phyloP scores from a whole-genome alignment of 1,139 yeast genomes.

The Suhomyces bokatorum region DNA sequence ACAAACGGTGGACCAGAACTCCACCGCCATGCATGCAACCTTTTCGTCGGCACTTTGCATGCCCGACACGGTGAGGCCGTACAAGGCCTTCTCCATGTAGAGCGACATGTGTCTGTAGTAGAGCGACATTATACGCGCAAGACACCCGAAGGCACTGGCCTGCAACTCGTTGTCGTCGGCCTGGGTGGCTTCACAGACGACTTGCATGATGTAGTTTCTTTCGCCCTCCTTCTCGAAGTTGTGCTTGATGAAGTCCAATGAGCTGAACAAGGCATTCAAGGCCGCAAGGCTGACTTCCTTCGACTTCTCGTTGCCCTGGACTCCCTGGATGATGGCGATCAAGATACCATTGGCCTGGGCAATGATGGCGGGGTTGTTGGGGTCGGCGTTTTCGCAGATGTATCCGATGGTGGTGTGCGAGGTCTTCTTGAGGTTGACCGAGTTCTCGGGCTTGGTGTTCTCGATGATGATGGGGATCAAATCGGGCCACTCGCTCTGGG shows the following conservation, averaged over 20 bases:
- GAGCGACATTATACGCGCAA: conserved; percentile 87
- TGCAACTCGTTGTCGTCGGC: conserved; percentile 79
- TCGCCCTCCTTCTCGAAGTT: conserved; percentile 94
- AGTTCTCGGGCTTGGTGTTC: conserved; percentile 77
- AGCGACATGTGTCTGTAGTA: conserved; percentile 89
- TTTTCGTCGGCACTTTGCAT: conserved; percentile 85
- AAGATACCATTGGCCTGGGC: conserved; percentile 89
- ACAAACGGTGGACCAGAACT: conserved; percentile 97
- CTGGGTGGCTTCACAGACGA: conserved; percentile 97
- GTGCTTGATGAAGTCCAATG: conserved; percentile 82
- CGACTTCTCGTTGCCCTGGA: conserved; percentile 77
- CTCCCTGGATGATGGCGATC: conserved; percentile 96
- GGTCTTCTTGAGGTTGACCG: conserved; percentile 79
- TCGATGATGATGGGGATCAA: conserved; percentile 80
- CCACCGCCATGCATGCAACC: conserved; percentile 98
- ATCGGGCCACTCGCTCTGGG: conserved; percentile 84
- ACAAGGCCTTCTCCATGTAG: conserved; percentile 96
- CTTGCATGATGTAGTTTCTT: conserved; percentile 96
- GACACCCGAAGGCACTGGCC: conserved; percentile 94
- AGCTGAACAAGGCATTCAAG: conserved; percentile 84
- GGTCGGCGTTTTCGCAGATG: conserved; percentile 93
- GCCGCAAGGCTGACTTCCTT: conserved; percentile 83
- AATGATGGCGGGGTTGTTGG: conserved; percentile 73
- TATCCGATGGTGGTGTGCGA: conserved; percentile 89
- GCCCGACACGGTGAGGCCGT: conserved; percentile 85